These are phyloP conservation scores for Penicillium cinerascens DNA, from an alignment of 495 filamentous ascomycete species.

Conservation along the genomic window DNA sequence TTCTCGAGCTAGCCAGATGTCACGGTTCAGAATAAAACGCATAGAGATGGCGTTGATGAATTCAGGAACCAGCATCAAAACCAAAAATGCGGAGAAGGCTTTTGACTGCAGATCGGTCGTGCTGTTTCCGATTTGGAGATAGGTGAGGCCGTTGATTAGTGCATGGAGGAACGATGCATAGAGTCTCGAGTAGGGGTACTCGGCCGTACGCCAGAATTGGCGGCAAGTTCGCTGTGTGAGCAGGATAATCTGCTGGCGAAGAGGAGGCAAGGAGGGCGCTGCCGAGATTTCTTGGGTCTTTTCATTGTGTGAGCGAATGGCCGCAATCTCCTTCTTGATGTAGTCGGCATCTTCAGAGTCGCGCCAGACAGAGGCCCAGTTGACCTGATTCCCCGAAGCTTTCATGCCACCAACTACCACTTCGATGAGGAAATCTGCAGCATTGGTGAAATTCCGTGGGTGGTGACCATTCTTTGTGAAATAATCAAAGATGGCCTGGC, in stretches of 20 bases:
- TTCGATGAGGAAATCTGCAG: constrained; percentile 88
- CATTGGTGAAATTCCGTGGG: constrained; percentile 53
- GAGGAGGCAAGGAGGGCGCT: constrained; percentile 61
- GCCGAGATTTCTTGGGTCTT: constrained; percentile 43
- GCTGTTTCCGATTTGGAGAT: constrained; percentile 64
- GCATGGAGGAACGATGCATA: constrained; percentile 75
- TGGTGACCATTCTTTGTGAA: constrained; percentile 47
- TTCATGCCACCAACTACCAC: constrained; percentile 72
- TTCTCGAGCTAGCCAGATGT: constrained; percentile 70
- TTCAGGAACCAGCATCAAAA: constrained; percentile 70
- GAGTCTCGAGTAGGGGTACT: constrained; percentile 75
- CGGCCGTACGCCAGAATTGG: constrained; percentile 71
- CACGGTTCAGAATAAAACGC: constrained; percentile 68
- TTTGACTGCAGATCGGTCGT: constrained; percentile 67
- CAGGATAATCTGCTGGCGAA: constrained; percentile 61
- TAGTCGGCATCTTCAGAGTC: constrained; percentile 66
- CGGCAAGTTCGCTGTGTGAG: constrained; percentile 63
- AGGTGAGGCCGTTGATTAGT: constrained; percentile 73
- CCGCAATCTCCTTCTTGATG: constrained; percentile 60
- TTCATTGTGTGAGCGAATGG: constrained; percentile 55
- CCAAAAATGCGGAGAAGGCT: constrained; percentile 78
- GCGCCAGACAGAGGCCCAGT: constrained; percentile 80
- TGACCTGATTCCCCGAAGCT: constrained; percentile 56
- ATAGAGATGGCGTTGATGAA: constrained; percentile 77
- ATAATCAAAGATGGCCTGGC: constrained; percentile 44